phyloP scores from a whole-genome alignment of 2,329 filamentous ascomycete genomes.

The Xylariaceae sp. region DNA sequence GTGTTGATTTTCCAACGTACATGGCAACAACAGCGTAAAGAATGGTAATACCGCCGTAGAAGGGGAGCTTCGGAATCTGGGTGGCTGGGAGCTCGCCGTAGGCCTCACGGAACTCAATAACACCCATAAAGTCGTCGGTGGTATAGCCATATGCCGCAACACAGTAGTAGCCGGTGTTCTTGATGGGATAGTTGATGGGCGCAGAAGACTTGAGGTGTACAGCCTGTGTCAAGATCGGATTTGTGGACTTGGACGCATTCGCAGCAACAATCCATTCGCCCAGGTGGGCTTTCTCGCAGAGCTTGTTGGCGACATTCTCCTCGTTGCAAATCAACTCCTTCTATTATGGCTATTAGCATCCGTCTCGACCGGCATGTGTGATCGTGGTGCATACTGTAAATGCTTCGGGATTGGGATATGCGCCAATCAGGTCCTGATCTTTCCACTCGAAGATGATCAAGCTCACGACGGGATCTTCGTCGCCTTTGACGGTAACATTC shows the following conservation, averaged over 20 bases:
- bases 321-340: constrained; percentile 72
- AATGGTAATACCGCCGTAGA: constrained; percentile 91
- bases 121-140: constrained; percentile 64
- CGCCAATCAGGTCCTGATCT: constrained; percentile 74
- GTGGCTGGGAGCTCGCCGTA: constrained; percentile 93
- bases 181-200: constrained; percentile 74
- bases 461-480: constrained; percentile 70
- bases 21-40: constrained; percentile 81
- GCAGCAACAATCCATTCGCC: constrained; percentile 78
- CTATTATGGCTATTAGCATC: constrained; percentile 36
- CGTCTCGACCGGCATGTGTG: neutral
- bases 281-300: constrained; percentile 71
- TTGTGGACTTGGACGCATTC: constrained; percentile 69
- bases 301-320: constrained; percentile 58
- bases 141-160: constrained; percentile 72
- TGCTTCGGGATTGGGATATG: constrained; percentile 51
- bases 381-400: constrained; percentile 42
- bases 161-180: constrained; percentile 94
- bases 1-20: constrained; percentile 37
- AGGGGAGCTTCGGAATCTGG: constrained; percentile 94
- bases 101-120: constrained; percentile 89
- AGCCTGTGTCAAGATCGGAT: constrained; percentile 70
- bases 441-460: constrained; percentile 92
- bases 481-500: constrained; percentile 50
- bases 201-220: constrained; percentile 72